Evolutionary conservation across 768 basidiomycete species (phyloP).

Genomic region (Kwoniella dendrophila): DNA sequence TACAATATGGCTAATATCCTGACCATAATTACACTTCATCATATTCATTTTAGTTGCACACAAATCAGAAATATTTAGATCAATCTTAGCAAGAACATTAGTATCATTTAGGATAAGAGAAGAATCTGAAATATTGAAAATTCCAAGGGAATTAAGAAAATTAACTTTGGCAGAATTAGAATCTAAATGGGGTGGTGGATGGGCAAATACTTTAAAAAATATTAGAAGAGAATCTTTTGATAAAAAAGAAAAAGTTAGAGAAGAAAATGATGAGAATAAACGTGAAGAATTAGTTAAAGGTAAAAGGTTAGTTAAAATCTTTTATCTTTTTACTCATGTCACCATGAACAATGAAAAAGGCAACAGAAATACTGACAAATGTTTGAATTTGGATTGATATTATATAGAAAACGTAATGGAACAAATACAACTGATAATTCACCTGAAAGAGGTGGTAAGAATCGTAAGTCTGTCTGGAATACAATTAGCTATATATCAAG

Average conservation of each 20-base stretch:
- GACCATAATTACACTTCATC: too few species aligned
- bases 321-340: not conserved
- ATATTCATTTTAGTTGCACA: conserved; percentile 50
- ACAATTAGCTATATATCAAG: not conserved
- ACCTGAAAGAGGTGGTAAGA: conserved; percentile 20
- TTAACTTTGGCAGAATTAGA: conserved; percentile 52
- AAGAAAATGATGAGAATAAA: conserved; percentile 31
- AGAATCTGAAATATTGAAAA: conserved; percentile 52
- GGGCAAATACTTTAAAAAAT: conserved; percentile 41
- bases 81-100: conserved; percentile 42
- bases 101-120: conserved; percentile 50
- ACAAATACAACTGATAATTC: conserved; percentile 12
- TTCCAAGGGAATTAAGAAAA: conserved; percentile 48
- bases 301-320: conserved; percentile 43
- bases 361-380: not conserved
- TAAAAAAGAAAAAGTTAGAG: conserved; percentile 37
- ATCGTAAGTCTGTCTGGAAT: conserved; percentile 18
- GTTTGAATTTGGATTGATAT: too few species aligned
- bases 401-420: conserved; percentile 21
- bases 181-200: conserved; percentile 50
- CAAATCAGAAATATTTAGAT: conserved; percentile 43
- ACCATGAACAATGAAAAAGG: not conserved
- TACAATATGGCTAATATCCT: not conserved
- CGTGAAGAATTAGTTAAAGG: conserved; percentile 37
- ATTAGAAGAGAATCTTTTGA: conserved; percentile 40